Evolutionary conservation across 768 basidiomycete genomes (phyloP), one percentile per base, ranked within the genome.

Genomic region (Pisolithus albus): DNA sequence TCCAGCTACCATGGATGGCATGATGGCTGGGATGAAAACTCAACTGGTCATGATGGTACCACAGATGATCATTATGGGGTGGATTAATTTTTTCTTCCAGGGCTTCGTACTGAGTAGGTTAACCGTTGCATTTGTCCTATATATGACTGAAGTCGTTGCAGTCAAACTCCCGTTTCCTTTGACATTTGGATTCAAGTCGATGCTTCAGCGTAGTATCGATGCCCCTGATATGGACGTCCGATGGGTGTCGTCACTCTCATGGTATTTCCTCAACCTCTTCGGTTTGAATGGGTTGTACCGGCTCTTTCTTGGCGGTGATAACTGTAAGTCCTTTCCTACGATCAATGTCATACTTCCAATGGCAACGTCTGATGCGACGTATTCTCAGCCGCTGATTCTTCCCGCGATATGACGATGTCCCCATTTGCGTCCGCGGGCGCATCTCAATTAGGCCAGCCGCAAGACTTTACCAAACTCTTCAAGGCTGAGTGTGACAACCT

Each of bases 181-280:
- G 47, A 98, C 96, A 7, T 77, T 92, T 26, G 93, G 94, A 3
- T 99, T 98, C 79, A 98, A 97, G 67, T 87, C 90, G 13, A 95
- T 99, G 88, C 81, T 99, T 10, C 94, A 98, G 61, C 84, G 94
- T 46, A 95, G 94, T 23, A 88, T 98, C 45, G 87, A 92, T 64
- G 94, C 94, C 0, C 84, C 84, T 10, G 92, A 96, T 65, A 90
- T 98, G 87, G 95, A 98, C 68, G 96, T 97, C 10, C 82, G 91
- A 70, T 99, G 96, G 94, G 96, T 98, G 30, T 99, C 96, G 19
- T 96, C 96, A 10, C 75, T 98, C 50, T 94, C 92, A 16, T 98
- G 96, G 96, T 99, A 98, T 72, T 98, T 99, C 71, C 82, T 98
- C 61, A 98, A 97, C 75, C 90, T 97, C 72, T 98, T 99, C 69